These are phyloP conservation scores for Rhododendron ferrugineum DNA, from an alignment of 148 eudicot species.

Conservation along the genomic window DNA sequence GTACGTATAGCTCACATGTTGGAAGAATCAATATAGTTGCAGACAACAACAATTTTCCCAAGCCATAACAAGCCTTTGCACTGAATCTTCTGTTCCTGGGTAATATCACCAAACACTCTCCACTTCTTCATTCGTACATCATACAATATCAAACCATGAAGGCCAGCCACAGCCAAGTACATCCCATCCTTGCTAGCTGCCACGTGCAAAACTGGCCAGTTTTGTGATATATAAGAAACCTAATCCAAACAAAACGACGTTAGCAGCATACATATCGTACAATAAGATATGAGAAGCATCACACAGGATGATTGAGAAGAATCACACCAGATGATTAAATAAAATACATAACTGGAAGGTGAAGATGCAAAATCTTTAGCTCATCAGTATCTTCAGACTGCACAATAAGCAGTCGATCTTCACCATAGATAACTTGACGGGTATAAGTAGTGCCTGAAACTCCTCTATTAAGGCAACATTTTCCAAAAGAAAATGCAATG, in stretches of 20 bases:
- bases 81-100: constrained; percentile 93
- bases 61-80: constrained; percentile 98
- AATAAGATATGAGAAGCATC: neutral
- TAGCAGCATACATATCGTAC: constrained; percentile 13
- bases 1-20: neutral
- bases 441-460: constrained; percentile 76
- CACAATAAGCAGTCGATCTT: constrained; percentile 91
- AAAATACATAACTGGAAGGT: constrained; percentile 91
- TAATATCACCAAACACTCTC: constrained; percentile 94
- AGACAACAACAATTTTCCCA: constrained; percentile 92
- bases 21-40: constrained; percentile 57
- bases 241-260: constrained; percentile 26
- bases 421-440: constrained; percentile 94
- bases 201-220: constrained; percentile 16
- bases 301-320: constrained; percentile 9
- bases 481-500: constrained; percentile 80
- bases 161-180: constrained; percentile 12
- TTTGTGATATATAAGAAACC: constrained; percentile 92
- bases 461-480: constrained; percentile 94
- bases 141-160: neutral
- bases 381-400: constrained; percentile 76
- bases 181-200: constrained; percentile 92
- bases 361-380: constrained; percentile 74
- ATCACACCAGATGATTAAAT: constrained; percentile 9
- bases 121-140: constrained; percentile 46